phyloP scores from a whole-genome alignment of 2,329 filamentous ascomycete species.

The Claviceps paspali region DNA sequence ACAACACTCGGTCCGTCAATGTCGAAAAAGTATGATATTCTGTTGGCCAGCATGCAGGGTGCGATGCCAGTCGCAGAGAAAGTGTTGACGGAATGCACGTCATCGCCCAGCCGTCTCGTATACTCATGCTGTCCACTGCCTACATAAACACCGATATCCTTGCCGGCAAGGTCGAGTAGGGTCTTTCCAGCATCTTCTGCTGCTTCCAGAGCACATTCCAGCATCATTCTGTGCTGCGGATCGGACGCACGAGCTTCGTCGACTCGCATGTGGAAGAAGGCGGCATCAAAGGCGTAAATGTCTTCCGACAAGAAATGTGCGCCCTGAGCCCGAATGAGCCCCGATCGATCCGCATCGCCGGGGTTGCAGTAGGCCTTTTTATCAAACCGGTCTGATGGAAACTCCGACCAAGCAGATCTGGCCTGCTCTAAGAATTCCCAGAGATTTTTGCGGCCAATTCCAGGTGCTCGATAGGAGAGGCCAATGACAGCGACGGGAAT shows the following conservation, averaged over 20 bases:
- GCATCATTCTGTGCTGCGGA: constrained; percentile 30
- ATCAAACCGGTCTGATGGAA: constrained; percentile 14
- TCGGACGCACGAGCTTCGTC: constrained; percentile 28
- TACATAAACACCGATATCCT: constrained; percentile 27
- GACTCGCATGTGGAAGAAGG: constrained; percentile 27
- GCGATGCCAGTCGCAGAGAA: constrained; percentile 6
- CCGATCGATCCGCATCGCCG: constrained; percentile 19
- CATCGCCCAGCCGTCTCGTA: not conserved
- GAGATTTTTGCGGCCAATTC: constrained; percentile 18
- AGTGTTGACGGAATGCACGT: not conserved
- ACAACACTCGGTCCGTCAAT: constrained; percentile 12
- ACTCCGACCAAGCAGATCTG: constrained; percentile 19
- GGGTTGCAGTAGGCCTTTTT: constrained; percentile 12
- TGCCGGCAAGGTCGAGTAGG: constrained; percentile 27
- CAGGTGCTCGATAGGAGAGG: constrained; percentile 23
- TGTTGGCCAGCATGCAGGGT: constrained; percentile 7
- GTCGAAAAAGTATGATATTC: constrained; percentile 11
- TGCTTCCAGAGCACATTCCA: constrained; percentile 33
- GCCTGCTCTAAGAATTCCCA: constrained; percentile 19
- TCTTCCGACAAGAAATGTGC: constrained; percentile 24
- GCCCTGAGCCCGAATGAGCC: constrained; percentile 8
- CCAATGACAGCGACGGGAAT: constrained; percentile 20
- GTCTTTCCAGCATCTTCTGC: constrained; percentile 32
- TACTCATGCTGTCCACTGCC: constrained; percentile 3
- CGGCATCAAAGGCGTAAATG: constrained; percentile 27